These are phyloP conservation scores for Trichophyton mentagrophytes DNA, from an alignment of 2,329 filamentous ascomycete species.

Conservation along the genomic window DNA sequence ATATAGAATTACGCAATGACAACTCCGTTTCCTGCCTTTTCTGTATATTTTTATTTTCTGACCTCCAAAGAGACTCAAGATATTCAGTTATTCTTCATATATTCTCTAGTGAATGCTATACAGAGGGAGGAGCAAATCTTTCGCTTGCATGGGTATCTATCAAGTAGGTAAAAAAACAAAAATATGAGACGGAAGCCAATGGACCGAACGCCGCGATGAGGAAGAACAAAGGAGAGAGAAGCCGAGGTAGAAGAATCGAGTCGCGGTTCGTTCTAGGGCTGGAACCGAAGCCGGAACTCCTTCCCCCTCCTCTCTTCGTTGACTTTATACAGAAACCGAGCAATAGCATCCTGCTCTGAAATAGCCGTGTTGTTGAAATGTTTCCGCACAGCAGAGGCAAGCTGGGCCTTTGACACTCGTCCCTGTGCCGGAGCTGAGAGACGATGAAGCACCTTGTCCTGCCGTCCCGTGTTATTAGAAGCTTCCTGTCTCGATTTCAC, in stretches of 20 bases:
- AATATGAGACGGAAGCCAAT: neutral
- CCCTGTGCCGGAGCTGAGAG: constrained; percentile 18
- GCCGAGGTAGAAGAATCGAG: neutral
- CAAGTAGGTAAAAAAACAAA: neutral
- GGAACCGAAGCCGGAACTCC: constrained; percentile 32
- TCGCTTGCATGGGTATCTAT: neutral
- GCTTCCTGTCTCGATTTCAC: neutral
- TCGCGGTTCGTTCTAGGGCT: constrained; percentile 20
- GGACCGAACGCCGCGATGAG: neutral
- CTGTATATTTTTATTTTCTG: neutral
- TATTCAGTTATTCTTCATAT: neutral
- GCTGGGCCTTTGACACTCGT: constrained; percentile 30
- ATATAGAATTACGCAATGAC: neutral
- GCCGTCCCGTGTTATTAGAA: neutral
- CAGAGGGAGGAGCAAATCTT: neutral
- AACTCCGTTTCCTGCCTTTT: neutral
- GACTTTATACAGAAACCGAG: constrained; percentile 37
- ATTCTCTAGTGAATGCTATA: neutral
- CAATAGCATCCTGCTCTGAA: constrained; percentile 36
- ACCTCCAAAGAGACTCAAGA: neutral
- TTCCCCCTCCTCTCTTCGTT: constrained; percentile 32
- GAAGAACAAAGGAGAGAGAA: neutral
- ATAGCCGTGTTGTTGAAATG: constrained; percentile 37
- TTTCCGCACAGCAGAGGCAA: constrained; percentile 33
- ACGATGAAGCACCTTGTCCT: neutral